phyloP scores from a whole-genome alignment of 768 basidiomycete genomes.

The Mycena galericulata region DNA sequence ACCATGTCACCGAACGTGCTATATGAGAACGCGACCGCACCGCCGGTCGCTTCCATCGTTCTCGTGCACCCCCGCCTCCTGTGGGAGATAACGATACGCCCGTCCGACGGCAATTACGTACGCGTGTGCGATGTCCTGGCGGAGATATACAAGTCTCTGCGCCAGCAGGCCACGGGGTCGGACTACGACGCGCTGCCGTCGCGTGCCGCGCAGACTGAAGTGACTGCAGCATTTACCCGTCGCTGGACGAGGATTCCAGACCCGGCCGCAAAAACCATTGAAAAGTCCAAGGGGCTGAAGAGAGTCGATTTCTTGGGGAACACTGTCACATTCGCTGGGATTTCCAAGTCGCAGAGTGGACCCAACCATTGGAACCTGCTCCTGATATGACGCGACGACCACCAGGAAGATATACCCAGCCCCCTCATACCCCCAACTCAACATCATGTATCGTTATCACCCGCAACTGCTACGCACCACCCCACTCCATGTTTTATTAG shows the following conservation, averaged over 20 bases:
- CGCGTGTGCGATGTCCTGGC: conserved; percentile 22
- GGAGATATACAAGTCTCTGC: conserved; percentile 28
- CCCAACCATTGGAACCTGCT: conserved; percentile 45
- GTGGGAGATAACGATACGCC: conserved; percentile 25
- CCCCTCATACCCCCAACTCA: conserved; percentile 31
- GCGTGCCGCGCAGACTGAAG: conserved; percentile 7
- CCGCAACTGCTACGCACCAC: too few relatives aligned
- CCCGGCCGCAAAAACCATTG: conserved; percentile 18
- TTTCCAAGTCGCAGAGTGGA: conserved; percentile 41
- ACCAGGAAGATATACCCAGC: conserved; percentile 16
- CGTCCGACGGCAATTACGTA: conserved; percentile 14
- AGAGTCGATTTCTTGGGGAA: conserved; percentile 53
- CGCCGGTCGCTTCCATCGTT: conserved; percentile 5
- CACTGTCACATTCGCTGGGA: conserved; percentile 44
- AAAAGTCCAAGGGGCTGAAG: conserved; percentile 54
- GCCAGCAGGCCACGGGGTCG: conserved; percentile 8
- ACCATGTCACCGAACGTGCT: conserved; percentile 7
- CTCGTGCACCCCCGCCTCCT: conserved; percentile 13
- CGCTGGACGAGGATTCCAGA: conserved; percentile 26
- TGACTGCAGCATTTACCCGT: conserved; percentile 28
- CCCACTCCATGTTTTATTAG: conserved; percentile 21
- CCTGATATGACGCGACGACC: conserved; percentile 32
- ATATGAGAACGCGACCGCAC: conserved; percentile 5
- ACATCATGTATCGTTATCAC: conserved; percentile 26
- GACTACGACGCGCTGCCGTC: conserved; percentile 19